Conservation (phyloP, 192 early-diverging fungal genomes). For the Cetraspora pellucida region DNA sequence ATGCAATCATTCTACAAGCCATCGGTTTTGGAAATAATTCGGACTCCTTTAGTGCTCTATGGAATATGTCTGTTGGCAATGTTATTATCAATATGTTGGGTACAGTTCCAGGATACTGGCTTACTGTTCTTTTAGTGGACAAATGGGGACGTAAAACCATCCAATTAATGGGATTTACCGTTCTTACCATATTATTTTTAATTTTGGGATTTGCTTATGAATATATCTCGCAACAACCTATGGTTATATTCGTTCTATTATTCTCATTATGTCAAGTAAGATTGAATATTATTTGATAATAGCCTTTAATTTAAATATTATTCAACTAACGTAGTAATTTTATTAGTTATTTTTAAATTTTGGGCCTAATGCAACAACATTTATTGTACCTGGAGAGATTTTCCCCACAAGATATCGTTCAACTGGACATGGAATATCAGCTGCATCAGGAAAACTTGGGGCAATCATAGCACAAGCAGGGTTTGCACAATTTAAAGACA, state of each 20-base stretch:
- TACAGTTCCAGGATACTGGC: slow-evolving; percentile 94
- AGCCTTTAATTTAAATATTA: too few species aligned
- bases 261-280: slow-evolving; percentile 8
- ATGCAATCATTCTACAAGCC: slow-evolving; percentile 68
- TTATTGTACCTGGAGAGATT: slow-evolving; percentile 80
- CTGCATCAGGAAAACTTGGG: slow-evolving; percentile 78
- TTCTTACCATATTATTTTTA: slow-evolving; percentile 71
- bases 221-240: slow-evolving; percentile 60
- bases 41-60: slow-evolving; percentile 36
- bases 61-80: slow-evolving; percentile 82
- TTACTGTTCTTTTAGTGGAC: slow-evolving; percentile 89
- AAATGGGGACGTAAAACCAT: slow-evolving; percentile 89
- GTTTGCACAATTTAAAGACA: slow-evolving; percentile 70
- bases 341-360: slow-evolving; percentile 84
- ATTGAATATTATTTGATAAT: too few species aligned
- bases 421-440: slow-evolving; percentile 80
- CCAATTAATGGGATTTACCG: slow-evolving; percentile 86
- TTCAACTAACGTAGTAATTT: too few species aligned
- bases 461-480: slow-evolving; percentile 76
- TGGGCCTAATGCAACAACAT: slow-evolving; percentile 93
- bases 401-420: slow-evolving; percentile 84
- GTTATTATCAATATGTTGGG: slow-evolving; percentile 87
- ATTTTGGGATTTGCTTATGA: slow-evolving; percentile 74
- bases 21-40: slow-evolving; percentile 62
- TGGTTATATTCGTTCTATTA: slow-evolving; percentile 44